Evolutionary conservation across 805 yeast species (phyloP).

Genomic region (Jamesozyma hellenica): DNA sequence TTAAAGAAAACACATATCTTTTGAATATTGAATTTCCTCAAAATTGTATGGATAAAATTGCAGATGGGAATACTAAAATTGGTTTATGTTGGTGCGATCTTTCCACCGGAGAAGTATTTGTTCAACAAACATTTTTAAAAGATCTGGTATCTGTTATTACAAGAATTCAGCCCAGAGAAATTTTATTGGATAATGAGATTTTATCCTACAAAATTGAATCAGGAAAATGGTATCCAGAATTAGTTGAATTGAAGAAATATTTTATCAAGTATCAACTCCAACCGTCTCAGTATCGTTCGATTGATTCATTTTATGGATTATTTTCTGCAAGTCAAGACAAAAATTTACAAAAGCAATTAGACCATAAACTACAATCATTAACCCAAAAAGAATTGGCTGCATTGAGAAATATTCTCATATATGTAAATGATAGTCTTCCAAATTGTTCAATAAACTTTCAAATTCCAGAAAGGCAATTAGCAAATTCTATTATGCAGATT

Average conservation of each 20-base stretch:
- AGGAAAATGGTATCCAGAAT: slow-evolving; percentile 48
- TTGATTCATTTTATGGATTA: slow-evolving; percentile 31
- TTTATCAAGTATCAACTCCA: slow-evolving; percentile 43
- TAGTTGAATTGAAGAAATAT: slow-evolving; percentile 50
- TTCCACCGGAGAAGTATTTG: slow-evolving; percentile 68
- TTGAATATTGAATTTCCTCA: slow-evolving; percentile 55
- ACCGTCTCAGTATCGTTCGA: slow-evolving; percentile 33
- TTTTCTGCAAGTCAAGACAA: slow-evolving; percentile 27
- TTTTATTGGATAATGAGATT: slow-evolving; percentile 45
- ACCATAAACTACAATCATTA: slow-evolving; percentile 22
- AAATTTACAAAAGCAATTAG: slow-evolving; percentile 18
- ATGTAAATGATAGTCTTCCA: slow-evolving; percentile 66
- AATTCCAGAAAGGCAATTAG: slow-evolving; percentile 50
- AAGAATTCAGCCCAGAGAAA: slow-evolving; percentile 73
- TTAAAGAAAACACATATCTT: slow-evolving; percentile 59
- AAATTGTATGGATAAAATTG: slow-evolving; percentile 30
- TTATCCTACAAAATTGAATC: slow-evolving; percentile 31
- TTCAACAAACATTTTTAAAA: slow-evolving; percentile 50
- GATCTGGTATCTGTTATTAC: slow-evolving; percentile 63
- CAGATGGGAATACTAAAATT: slow-evolving; percentile 35
- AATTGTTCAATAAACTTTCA: slow-evolving; percentile 52
- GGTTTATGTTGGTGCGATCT: slow-evolving; percentile 88
- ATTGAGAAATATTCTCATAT: slow-evolving; percentile 52
- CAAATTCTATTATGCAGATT: slow-evolving; percentile 53
- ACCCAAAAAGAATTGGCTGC: slow-evolving; percentile 46